Evolutionary conservation across 345 rosid genomes (phyloP).

Genomic region (Corymbia maculata): DNA sequence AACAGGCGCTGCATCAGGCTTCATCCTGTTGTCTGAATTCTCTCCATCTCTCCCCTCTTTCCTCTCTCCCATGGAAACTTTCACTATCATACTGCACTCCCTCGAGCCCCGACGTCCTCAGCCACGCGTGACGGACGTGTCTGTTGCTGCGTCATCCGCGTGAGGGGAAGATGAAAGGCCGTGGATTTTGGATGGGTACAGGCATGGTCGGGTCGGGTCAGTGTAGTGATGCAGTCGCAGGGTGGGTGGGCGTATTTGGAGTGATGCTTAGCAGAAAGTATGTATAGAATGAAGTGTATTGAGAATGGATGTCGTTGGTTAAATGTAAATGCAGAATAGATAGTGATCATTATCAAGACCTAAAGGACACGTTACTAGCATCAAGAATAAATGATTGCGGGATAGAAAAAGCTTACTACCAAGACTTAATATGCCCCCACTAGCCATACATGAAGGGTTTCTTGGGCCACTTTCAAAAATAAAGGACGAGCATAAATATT

Average conservation of each 20-base stretch:
- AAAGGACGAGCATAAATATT: too few relatives aligned
- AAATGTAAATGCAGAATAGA: too few relatives aligned
- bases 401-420: fast-evolving
- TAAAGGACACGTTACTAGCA: fast-evolving
- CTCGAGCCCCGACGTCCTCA: neutral
- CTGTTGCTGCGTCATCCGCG: neutral
- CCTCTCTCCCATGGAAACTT: too few relatives aligned
- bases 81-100: neutral
- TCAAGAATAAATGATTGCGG: too few relatives aligned
- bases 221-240: fast-evolving
- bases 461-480: too few relatives aligned
- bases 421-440: fast-evolving
- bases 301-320: neutral
- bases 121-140: neutral
- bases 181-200: fast-evolving
- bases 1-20: neutral
- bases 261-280: fast-evolving
- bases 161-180: neutral
- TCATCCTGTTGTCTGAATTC: neutral
- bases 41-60: neutral
- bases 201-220: neutral
- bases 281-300: fast-evolving
- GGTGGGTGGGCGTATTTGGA: fast-evolving
- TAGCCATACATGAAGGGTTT: fast-evolving
- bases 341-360: fast-evolving